phyloP scores from a whole-genome alignment of 192 early-diverging fungal genomes.

The Podila minutissima region DNA sequence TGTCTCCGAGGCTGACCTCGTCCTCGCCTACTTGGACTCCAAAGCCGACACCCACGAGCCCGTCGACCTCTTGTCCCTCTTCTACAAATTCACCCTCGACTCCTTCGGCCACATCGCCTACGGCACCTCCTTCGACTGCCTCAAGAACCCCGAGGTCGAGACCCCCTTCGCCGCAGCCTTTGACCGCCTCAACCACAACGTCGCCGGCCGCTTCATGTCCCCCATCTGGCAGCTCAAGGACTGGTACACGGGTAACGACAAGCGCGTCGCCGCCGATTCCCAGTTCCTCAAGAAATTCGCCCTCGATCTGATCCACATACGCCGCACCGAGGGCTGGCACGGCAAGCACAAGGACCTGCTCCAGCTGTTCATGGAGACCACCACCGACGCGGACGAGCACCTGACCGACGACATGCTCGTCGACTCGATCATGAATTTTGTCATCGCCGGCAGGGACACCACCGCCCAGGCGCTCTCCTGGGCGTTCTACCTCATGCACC shows the following conservation, averaged over 20 bases:
- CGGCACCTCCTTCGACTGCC: conserved; percentile 41
- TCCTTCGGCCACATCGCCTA: conserved; percentile 51
- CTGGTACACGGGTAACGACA: conserved; percentile 9
- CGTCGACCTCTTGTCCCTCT: conserved; percentile 58
- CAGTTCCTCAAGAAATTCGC: conserved; percentile 43
- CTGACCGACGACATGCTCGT: conserved; percentile 53
- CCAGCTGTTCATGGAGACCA: conserved; percentile 58
- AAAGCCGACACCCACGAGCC: conserved; percentile 30
- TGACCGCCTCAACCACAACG: conserved; percentile 56
- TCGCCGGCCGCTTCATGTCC: conserved; percentile 34
- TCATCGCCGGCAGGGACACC: conserved; percentile 63
- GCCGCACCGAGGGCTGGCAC: conserved; percentile 12
- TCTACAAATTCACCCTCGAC: conserved; percentile 57
- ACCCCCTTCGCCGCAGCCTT: conserved; percentile 64
- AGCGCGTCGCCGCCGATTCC: conserved; percentile 10
- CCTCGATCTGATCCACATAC: conserved; percentile 40
- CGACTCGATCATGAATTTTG: conserved; percentile 61
- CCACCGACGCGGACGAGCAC: conserved; percentile 46
- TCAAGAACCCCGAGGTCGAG: conserved; percentile 27
- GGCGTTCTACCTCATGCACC: conserved; percentile 56
- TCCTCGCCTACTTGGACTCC: conserved; percentile 26
- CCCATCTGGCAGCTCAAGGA: conserved; percentile 33
- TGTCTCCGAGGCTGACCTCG: conserved; percentile 19
- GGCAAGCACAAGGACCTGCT: conserved; percentile 47
- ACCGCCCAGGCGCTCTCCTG: conserved; percentile 67